Base-by-base conservation (phyloP, 2,329 filamentous ascomycete species). In the Zymoseptoria brevis region DNA sequence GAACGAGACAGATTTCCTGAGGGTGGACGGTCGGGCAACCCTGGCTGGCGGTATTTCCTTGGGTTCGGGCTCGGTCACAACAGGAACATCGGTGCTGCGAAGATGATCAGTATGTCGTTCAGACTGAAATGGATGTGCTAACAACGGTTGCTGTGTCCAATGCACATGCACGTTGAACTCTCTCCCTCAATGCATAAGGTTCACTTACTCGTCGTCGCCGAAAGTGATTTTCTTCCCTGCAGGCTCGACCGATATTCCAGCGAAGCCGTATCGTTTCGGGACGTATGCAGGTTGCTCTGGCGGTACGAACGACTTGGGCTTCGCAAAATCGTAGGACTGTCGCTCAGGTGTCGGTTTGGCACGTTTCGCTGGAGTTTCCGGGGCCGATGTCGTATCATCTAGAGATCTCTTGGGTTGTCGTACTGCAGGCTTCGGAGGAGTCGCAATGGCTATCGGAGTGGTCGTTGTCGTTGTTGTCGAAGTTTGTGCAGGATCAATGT, bases 1-100 rank as follows among this genome's bases (percentile, higher is more conserved):
- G 69, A 88, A 88, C 1, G 83, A 81, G 8, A 88, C 85, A 3
- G 82, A 84, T 69, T 87, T 87, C 21, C 69, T 65, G 8, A 58
- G 56, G 19, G 50, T 57, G 13, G 58, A 53, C 55, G 60, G 58
- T 21, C 53, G 61, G 51, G 50, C 35, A 8, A 53, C 22, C 19
- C 48, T 52, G 13, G 53, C 19, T 49, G 45, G n/a, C 4, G 13
- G 22, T 45, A n/a, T 21, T 57, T 22, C 50, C 48, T 16, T 45
- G 5, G 16, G 13, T 45, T n/a, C 35, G 16, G 35, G 13, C 16
- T 45, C 35, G 2, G 35, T 13, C 13, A n/a, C 13, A 45, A 50
- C 21, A 50, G 29, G 3, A 41, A 49, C n/a, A 19, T 19, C 19
- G 50, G 50, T 19, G 13, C 19, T 45, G 35, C 13, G 35, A 45